phyloP scores from a whole-genome alignment of 768 basidiomycete species.

The Kwoniella dejecticola region DNA sequence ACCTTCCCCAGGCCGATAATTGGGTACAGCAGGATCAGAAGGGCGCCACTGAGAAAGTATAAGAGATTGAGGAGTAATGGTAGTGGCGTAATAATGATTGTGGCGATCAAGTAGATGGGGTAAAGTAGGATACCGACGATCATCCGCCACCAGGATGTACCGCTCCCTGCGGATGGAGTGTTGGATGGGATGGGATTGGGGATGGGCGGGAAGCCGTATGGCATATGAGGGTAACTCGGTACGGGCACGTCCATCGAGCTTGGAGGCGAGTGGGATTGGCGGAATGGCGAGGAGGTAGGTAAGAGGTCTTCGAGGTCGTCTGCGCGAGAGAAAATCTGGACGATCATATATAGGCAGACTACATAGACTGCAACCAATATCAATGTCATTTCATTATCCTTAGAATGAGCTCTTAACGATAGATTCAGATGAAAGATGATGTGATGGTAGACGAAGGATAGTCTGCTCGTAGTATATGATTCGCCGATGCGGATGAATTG shows the following conservation, averaged over 20 bases:
- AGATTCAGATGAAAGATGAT: neutral
- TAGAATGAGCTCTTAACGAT: neutral
- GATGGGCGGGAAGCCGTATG: constrained; percentile 40
- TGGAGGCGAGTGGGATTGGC: constrained; percentile 23
- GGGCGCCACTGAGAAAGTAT: constrained; percentile 72
- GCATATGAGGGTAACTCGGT: constrained; percentile 25
- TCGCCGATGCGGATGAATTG: neutral
- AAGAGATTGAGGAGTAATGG: constrained; percentile 55
- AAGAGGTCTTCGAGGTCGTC: constrained; percentile 44
- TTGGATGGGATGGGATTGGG: constrained; percentile 17
- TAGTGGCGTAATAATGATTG: constrained; percentile 36
- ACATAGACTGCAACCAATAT: constrained; percentile 51
- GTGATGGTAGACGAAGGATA: no score
- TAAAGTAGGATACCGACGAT: constrained; percentile 30
- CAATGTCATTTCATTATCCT: neutral
- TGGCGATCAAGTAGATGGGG: constrained; percentile 36
- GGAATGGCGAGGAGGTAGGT: constrained; percentile 18
- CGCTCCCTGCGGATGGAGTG: neutral
- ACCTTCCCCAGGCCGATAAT: constrained; percentile 28
- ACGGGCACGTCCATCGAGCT: constrained; percentile 15
- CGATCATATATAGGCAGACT: constrained; percentile 39
- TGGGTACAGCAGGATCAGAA: constrained; percentile 85
- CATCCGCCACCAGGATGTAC: constrained; percentile 6
- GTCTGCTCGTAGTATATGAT: no score
- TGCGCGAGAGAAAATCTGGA: constrained; percentile 46